Percentiles rank a stretch among this genome's conserved stretches.
Conservation (phyloP, 169 alveolate species). For the Eimeria nieschulzi region DNA sequence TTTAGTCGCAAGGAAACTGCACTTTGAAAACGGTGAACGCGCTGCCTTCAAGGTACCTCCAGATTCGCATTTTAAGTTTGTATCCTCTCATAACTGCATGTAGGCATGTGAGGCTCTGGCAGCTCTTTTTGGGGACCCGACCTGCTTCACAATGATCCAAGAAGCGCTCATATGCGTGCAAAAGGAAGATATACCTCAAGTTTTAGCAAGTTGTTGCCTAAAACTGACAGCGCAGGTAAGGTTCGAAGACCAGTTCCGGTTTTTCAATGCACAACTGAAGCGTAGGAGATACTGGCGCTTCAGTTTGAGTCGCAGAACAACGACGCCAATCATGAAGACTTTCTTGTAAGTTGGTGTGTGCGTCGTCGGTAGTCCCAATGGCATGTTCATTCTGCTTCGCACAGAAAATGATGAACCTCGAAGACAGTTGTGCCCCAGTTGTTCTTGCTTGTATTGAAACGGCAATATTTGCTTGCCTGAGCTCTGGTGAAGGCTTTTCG, state of each 20-base stretch:
- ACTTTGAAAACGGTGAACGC: conserved; percentile 51
- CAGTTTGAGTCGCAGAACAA: conserved; percentile 65
- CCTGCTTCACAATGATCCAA: conserved; percentile 54
- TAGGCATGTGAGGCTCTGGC: conserved; percentile 65
- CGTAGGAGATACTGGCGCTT: conserved; percentile 12
- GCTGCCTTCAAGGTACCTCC: conserved; percentile 61
- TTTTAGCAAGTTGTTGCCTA: conserved; percentile 59
- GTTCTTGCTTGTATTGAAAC: conserved; percentile 43
- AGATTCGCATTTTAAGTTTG: background rate
- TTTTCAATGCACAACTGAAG: conserved; percentile 1
- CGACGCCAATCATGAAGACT: conserved; percentile 48
- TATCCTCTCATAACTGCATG: background rate
- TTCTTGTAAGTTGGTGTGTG: conserved; percentile 18
- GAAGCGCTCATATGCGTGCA: conserved; percentile 13
- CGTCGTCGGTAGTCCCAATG: background rate
- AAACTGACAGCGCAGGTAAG: conserved; percentile 69
- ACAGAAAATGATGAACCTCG: conserved; percentile 60
- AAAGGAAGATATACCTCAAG: conserved; percentile 56
- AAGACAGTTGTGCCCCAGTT: conserved; percentile 40
- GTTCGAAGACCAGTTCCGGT: background rate
- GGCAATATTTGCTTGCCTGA: conserved; percentile 37
- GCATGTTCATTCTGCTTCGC: background rate
- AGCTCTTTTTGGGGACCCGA: conserved; percentile 41
- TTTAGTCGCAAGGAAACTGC: conserved; percentile 59
- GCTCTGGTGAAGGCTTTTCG: conserved; percentile 44